Evolutionary conservation across 352 stramenopile genomes (phyloP).

Genomic region (Phytophthora tentaculata): DNA sequence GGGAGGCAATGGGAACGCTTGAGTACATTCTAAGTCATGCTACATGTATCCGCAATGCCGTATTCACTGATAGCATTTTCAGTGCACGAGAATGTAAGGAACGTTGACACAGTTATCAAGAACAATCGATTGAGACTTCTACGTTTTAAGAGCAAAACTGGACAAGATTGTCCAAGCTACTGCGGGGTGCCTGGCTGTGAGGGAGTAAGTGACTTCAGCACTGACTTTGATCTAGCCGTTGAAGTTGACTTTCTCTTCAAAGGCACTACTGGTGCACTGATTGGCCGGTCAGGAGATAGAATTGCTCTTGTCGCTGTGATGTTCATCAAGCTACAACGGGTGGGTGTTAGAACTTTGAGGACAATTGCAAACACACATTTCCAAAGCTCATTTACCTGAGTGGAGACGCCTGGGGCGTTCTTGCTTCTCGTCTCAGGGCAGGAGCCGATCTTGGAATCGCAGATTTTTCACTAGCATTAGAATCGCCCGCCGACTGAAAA

Average conservation of each 20-base stretch:
- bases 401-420: conserved; percentile 23
- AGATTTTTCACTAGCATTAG: conserved; percentile 23
- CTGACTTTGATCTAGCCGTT: conserved; percentile 23
- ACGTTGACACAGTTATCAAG: too few relatives aligned
- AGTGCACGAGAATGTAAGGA: too few relatives aligned
- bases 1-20: too few relatives aligned
- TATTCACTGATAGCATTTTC: too few relatives aligned
- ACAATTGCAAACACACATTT: neutral
- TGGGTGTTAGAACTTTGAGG: neutral
- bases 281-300: conserved; percentile 47
- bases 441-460: conserved; percentile 31
- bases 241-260: conserved; percentile 51
- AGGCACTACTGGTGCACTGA: conserved; percentile 56
- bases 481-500: conserved; percentile 36
- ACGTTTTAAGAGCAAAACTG: neutral
- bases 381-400: conserved; percentile 34
- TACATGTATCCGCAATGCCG: too few relatives aligned
- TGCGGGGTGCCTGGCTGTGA: conserved; percentile 15
- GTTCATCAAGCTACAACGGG: conserved; percentile 36
- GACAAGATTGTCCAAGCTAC: conserved; percentile 5
- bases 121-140: neutral
- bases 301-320: conserved; percentile 48
- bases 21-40: too few relatives aligned
- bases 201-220: conserved; percentile 19
- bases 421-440: conserved; percentile 20